A percentile compares a stretch with the other conserved stretches of the same genome.
These are phyloP conservation scores for Phycomyces nitens DNA, from an alignment of 192 early-diverging fungal species.

Conservation along the genomic window DNA sequence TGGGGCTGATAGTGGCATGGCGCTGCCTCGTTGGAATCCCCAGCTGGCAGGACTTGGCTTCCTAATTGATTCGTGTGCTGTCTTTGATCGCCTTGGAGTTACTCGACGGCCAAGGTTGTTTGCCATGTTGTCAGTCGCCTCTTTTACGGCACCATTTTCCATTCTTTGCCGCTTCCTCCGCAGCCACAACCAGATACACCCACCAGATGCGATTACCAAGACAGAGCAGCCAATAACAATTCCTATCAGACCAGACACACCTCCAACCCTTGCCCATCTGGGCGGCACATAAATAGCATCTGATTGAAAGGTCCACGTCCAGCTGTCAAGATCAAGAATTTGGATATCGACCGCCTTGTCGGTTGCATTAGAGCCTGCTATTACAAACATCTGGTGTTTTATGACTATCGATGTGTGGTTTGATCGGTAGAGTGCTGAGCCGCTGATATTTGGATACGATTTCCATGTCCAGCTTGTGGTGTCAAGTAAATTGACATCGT, in stretches of 20 bases:
- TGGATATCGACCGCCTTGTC: slow-evolving; percentile 16
- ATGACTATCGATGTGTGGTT: slow-evolving; percentile 15
- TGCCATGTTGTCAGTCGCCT: not conserved
- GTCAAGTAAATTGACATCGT: slow-evolving; percentile 15
- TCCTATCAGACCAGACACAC: slow-evolving; percentile 6
- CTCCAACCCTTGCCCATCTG: slow-evolving; percentile 1
- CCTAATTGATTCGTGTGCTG: not conserved
- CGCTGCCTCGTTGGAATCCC: not conserved
- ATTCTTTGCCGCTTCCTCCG: not conserved
- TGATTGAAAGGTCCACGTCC: slow-evolving; percentile 7
- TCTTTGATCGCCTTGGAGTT: not conserved
- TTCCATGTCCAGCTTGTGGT: slow-evolving; percentile 12
- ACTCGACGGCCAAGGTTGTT: no score
- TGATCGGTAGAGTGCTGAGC: slow-evolving; percentile 1
- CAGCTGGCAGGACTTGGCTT: not conserved
- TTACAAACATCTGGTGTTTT: not conserved
- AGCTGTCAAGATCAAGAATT: slow-evolving; percentile 8
- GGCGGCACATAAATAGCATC: not conserved
- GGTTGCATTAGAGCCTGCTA: slow-evolving; percentile 13
- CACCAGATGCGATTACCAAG: not conserved
- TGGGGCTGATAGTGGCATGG: not conserved
- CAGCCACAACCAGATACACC: not conserved
- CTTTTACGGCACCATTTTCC: not conserved
- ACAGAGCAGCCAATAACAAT: slow-evolving; percentile 3
- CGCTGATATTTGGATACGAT: not conserved